Conservation (phyloP, 2,329 filamentous ascomycete species). For the Colletotrichum gloeosporioides region DNA sequence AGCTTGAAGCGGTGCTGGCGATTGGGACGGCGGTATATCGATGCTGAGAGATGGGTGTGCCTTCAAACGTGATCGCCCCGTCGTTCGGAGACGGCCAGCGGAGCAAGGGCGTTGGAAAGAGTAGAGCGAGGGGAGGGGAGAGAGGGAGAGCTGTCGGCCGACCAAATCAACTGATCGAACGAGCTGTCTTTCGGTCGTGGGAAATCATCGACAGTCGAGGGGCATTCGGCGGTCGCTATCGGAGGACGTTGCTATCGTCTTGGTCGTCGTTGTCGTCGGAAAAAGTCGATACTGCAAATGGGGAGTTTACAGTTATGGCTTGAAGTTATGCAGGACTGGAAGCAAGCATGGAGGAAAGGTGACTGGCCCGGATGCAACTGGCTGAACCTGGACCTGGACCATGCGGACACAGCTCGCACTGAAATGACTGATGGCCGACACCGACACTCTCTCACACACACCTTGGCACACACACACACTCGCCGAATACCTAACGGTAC, state of each 20-base stretch:
- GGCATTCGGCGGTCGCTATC: not conserved
- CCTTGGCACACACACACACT: not conserved
- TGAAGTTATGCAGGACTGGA: not conserved
- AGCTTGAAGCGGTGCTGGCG: constrained; percentile 7
- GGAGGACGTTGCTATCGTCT: not conserved
- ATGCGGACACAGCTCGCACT: not conserved
- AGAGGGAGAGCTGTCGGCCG: not conserved
- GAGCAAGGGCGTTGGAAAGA: not conserved
- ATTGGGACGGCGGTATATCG: not conserved
- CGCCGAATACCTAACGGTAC: not conserved
- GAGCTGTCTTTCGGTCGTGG: not conserved
- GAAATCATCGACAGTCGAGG: constrained; percentile 1
- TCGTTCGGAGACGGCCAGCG: not conserved
- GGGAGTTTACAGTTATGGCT: not conserved
- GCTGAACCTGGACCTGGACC: not conserved
- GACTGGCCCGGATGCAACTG: not conserved
- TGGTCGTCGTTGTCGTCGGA: constrained; percentile 6
- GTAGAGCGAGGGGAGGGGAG: not conserved
- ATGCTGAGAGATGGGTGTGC: not conserved
- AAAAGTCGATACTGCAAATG: not conserved
- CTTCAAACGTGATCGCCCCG: not conserved
- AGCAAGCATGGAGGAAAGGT: not conserved
- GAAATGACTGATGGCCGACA: not conserved
- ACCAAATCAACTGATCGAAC: constrained; percentile 17
- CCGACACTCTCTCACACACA: not conserved